Percentiles rank a stretch among this genome's conserved stretches.
Conservation (phyloP, 208 protist genomes). For the Crithidia acanthocephali region DNA sequence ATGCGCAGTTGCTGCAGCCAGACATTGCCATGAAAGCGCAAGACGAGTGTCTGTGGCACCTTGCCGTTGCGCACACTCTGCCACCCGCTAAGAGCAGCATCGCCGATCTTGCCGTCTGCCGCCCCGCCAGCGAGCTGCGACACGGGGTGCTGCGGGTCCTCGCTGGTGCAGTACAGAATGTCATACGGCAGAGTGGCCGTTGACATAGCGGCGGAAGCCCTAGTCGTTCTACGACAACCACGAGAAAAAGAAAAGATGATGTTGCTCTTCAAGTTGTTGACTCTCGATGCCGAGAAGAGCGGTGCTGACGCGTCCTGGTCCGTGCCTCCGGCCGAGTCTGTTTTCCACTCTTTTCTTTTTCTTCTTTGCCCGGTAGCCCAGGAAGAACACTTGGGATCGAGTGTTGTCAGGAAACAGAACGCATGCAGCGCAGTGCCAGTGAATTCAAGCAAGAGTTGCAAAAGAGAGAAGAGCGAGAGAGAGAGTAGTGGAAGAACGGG, state of each 20-base stretch:
- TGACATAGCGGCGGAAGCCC: constrained; percentile 13
- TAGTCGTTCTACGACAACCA: neutral
- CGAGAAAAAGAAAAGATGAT: neutral
- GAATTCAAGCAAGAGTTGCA: no score
- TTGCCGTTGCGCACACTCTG: constrained; percentile 73
- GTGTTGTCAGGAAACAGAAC: neutral
- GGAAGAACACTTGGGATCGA: no score
- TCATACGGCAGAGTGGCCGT: constrained; percentile 66
- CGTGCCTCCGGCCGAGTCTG: no score
- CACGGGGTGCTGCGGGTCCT: constrained; percentile 71
- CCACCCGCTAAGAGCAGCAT: constrained; percentile 57
- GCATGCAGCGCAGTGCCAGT: neutral
- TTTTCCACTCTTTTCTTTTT: no score
- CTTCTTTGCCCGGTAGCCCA: no score
- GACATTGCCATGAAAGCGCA: constrained; percentile 89
- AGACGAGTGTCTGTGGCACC: constrained; percentile 78
- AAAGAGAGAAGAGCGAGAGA: no score
- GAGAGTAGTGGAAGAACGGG: no score
- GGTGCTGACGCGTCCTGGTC: no score
- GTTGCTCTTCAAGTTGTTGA: no score
- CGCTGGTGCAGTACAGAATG: constrained; percentile 81
- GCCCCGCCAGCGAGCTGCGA: constrained; percentile 47
- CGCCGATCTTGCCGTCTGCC: constrained; percentile 11
- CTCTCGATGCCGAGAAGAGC: no score
- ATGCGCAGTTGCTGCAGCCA: constrained; percentile 85